Percentiles rank a stretch among this genome's conserved stretches.
phyloP scores from a whole-genome alignment of 371 early-diverging fungal genomes.

The Capillidium rhysosporum region DNA sequence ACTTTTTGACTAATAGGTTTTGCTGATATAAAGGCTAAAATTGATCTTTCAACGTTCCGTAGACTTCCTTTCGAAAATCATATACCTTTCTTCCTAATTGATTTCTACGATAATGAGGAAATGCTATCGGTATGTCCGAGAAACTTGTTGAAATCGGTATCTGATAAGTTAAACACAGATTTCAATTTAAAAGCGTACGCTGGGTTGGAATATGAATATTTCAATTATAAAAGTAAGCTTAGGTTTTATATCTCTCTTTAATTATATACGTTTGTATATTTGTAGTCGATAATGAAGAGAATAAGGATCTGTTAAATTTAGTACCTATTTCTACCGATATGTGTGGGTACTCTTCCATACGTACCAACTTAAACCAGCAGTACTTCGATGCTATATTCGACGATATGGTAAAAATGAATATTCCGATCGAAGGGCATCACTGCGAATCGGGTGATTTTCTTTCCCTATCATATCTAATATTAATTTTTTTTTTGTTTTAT shows the following conservation, averaged over 20 bases:
- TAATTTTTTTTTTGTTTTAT: not conserved
- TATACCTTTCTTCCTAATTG: constrained; percentile 50
- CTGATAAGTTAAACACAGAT: constrained; percentile 15
- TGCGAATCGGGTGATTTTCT: constrained; percentile 64
- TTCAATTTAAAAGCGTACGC: constrained; percentile 32
- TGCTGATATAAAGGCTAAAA: constrained; percentile 41
- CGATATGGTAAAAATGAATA: constrained; percentile 29
- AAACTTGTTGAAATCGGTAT: constrained; percentile 27
- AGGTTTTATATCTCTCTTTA: not conserved
- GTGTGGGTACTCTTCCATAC: constrained; percentile 65
- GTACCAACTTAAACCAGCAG: constrained; percentile 43
- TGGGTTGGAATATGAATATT: constrained; percentile 70
- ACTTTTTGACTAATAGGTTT: constrained; percentile 16
- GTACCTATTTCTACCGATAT: constrained; percentile 39
- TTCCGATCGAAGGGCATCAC: constrained; percentile 58
- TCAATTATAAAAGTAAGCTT: constrained; percentile 48
- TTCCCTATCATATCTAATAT: not conserved
- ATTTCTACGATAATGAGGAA: constrained; percentile 31
- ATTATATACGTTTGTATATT: not conserved
- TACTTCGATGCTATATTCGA: constrained; percentile 55
- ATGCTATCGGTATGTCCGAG: constrained; percentile 50
- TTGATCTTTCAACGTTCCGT: constrained; percentile 42
- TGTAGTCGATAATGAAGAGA: no score
- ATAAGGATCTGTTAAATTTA: no score
- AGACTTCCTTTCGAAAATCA: constrained; percentile 59